phyloP scores from a whole-genome alignment of 2,329 filamentous ascomycete genomes.

The Fusarium miscanthi region DNA sequence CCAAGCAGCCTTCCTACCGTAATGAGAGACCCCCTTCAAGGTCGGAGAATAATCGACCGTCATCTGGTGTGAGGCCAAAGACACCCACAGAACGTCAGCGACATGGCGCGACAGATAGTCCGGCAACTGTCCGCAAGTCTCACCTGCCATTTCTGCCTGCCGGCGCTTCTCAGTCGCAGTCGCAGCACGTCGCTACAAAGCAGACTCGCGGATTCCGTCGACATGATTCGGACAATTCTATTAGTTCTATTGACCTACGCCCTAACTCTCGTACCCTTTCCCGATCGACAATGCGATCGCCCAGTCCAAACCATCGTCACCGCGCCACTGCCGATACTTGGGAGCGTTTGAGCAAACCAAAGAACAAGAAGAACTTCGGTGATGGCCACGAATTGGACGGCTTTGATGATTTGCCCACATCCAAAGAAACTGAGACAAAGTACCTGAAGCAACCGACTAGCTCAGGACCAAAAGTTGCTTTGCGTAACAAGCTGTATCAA shows the following conservation, averaged over 20 bases:
- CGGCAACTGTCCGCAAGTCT: conserved; percentile 66
- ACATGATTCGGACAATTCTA: conserved; percentile 80
- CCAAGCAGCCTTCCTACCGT: conserved; percentile 60
- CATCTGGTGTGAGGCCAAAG: conserved; percentile 69
- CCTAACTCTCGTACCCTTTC: conserved; percentile 68
- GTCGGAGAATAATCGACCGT: conserved; percentile 62
- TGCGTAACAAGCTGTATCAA: conserved; percentile 68
- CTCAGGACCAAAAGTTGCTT: conserved; percentile 72
- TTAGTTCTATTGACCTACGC: conserved; percentile 67
- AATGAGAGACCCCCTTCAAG: conserved; percentile 71
- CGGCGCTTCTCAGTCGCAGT: conserved; percentile 77
- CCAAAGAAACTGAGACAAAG: conserved; percentile 80
- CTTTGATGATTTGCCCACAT: conserved; percentile 96
- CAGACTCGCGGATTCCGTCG: conserved; percentile 77
- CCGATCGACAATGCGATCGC: conserved; percentile 68
- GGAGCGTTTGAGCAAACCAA: conserved; percentile 79
- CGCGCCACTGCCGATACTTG: conserved; percentile 61
- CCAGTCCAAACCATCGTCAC: conserved; percentile 64
- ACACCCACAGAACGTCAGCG: conserved; percentile 75
- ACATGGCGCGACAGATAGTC: conserved; percentile 59
- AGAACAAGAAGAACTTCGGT: conserved; percentile 72
- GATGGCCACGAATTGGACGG: conserved; percentile 92
- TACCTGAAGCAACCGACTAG: conserved; percentile 83
- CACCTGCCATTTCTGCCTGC: conserved; percentile 83
- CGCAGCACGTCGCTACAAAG: conserved; percentile 82